phyloP scores from a whole-genome alignment of 345 rosid species.

The Combretum micranthum region DNA sequence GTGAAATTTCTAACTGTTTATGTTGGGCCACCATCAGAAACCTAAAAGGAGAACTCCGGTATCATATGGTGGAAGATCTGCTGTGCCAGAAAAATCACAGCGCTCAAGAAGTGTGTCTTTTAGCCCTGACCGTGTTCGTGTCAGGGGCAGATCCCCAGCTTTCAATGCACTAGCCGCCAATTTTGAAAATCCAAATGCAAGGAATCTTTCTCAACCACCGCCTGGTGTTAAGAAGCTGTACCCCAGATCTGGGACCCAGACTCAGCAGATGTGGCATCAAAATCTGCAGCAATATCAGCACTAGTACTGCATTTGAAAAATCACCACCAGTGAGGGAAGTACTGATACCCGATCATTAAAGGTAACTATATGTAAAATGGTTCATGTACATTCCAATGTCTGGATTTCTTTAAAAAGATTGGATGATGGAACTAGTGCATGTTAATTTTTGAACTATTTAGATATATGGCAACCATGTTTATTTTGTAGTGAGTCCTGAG shows the following conservation, averaged over 20 bases:
- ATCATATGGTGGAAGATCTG: slow-evolving; percentile 83
- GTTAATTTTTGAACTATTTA: too few species aligned
- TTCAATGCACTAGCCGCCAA: slow-evolving; percentile 94
- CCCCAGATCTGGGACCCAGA: slow-evolving; percentile 88
- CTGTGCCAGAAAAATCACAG: slow-evolving; percentile 79
- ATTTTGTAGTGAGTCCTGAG: slow-evolving; percentile 39
- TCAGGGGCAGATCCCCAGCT: slow-evolving; percentile 98
- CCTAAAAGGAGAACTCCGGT: slow-evolving; percentile 78
- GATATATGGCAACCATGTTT: too few species aligned
- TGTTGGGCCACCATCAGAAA: slow-evolving; percentile 41
- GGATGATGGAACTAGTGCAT: too few species aligned
- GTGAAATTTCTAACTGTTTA: too few species aligned
- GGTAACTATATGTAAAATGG: slow-evolving; percentile 24
- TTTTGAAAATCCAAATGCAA: slow-evolving; percentile 70
- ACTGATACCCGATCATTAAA: slow-evolving; percentile 63
- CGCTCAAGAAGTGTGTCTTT: slow-evolving; percentile 97
- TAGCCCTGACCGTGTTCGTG: slow-evolving; percentile 95
- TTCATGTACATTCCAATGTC: too few species aligned
- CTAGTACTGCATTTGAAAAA: slow-evolving; percentile 62
- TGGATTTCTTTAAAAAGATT: too few species aligned
- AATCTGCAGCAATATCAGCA: slow-evolving; percentile 64
- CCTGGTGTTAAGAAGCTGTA: slow-evolving; percentile 79
- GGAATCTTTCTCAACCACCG: slow-evolving; percentile 98
- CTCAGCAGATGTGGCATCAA: slow-evolving; percentile 44
- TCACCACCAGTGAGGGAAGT: slow-evolving; percentile 51